Conservation (phyloP, 108 stramenopile genomes). For the Chaetoceros tenuissimus region DNA sequence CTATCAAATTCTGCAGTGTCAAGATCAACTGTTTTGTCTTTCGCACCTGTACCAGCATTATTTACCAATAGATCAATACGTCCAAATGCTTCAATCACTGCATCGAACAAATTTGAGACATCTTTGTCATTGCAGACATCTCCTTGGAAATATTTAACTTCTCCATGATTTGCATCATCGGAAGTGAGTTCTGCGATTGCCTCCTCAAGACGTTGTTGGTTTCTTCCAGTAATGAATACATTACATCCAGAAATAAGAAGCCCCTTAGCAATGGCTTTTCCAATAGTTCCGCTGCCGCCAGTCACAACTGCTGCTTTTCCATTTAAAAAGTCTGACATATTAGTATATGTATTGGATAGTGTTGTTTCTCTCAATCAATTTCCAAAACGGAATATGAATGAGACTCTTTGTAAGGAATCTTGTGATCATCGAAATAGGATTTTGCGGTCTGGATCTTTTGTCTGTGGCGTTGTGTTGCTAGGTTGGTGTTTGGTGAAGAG, state of each 20-base stretch:
- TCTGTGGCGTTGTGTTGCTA: too few relatives aligned
- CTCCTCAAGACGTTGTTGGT: slow-evolving; percentile 1
- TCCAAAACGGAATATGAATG: too few relatives aligned
- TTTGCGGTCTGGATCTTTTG: too few relatives aligned
- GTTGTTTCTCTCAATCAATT: too few relatives aligned
- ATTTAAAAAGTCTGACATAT: slow-evolving; percentile 1
- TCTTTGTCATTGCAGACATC: slow-evolving; percentile 52
- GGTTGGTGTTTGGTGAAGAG: too few relatives aligned
- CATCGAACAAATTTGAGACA: slow-evolving; percentile 36
- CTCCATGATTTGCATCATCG: background rate
- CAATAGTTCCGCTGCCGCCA: slow-evolving; percentile 3
- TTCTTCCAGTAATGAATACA: slow-evolving; percentile 10
- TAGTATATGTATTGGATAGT: too few relatives aligned
- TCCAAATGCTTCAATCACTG: slow-evolving; percentile 13
- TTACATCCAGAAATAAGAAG: slow-evolving; percentile 4
- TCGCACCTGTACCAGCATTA: slow-evolving; percentile 64
- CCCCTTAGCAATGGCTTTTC: slow-evolving; percentile 7
- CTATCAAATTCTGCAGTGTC: slow-evolving; percentile 28
- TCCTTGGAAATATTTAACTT: background rate
- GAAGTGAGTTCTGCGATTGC: slow-evolving; percentile 2
- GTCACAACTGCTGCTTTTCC: slow-evolving; percentile 9
- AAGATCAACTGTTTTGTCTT: slow-evolving; percentile 40
- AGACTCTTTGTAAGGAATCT: too few relatives aligned
- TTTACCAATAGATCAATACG: slow-evolving; percentile 62
- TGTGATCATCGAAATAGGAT: too few relatives aligned